A percentile compares a stretch with the other conserved stretches of the same genome.
Evolutionary conservation across 2,329 filamentous ascomycete genomes (phyloP).

Genomic region (Orbilia ellipsospora): DNA sequence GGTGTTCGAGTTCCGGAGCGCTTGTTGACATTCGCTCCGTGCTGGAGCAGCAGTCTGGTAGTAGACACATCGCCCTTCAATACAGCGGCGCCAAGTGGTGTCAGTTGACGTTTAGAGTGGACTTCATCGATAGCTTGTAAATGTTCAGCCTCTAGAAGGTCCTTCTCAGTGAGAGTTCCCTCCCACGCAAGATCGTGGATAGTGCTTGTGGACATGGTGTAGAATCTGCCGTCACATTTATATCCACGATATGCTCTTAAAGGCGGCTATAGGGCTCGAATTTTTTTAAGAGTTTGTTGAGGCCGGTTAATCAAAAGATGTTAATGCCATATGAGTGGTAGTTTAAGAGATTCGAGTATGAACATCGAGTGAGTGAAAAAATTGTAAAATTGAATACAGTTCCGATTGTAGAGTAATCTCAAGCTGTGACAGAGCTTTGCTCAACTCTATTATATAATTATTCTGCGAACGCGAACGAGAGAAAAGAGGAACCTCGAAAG

Average conservation of each 20-base stretch:
- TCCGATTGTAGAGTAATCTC: no score
- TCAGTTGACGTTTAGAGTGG: constrained; percentile 6
- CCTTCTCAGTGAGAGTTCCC: constrained; percentile 20
- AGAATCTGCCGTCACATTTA: neutral
- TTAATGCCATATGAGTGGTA: no score
- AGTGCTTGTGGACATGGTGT: constrained; percentile 5
- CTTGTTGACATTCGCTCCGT: constrained; percentile 28
- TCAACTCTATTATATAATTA: no score
- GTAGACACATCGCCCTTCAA: constrained; percentile 17
- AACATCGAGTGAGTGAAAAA: no score
- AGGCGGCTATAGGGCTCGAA: no score
- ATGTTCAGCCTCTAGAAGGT: constrained; percentile 1
- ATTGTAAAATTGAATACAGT: no score
- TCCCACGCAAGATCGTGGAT: constrained; percentile 18
- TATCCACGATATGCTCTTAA: neutral
- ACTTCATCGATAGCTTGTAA: constrained; percentile 11
- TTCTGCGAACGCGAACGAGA: no score
- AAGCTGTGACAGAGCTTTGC: no score
- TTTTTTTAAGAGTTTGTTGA: no score
- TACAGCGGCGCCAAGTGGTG: constrained; percentile 24
- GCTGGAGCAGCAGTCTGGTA: constrained; percentile 7
- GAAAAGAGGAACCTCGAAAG: no score
- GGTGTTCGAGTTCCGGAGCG: constrained; percentile 20
- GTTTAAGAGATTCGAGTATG: no score
- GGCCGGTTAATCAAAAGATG: no score